Evolutionary conservation across 2,329 filamentous ascomycete genomes (phyloP).

Genomic region (Cladosporium sp.): DNA sequence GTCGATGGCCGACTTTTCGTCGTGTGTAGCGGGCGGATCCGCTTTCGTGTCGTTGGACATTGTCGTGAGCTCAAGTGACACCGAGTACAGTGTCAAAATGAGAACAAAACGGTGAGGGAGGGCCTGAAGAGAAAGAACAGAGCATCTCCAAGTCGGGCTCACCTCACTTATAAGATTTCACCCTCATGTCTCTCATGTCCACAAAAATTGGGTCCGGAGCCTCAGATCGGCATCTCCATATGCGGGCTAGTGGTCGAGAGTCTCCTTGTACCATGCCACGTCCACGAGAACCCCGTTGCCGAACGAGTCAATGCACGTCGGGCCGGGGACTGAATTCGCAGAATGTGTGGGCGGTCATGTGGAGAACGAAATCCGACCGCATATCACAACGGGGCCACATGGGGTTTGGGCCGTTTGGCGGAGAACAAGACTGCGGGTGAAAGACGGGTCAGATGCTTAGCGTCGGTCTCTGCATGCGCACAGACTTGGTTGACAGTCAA

Average conservation of each 20-base stretch:
- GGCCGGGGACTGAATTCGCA: background rate
- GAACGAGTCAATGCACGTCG: too few relatives aligned
- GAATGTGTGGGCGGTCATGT: background rate
- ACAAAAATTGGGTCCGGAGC: background rate
- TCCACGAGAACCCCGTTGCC: too few relatives aligned
- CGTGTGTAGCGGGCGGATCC: conserved; percentile 1
- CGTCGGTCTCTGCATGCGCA: background rate
- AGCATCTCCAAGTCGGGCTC: background rate
- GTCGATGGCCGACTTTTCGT: conserved; percentile 4
- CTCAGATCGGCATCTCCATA: conserved; percentile 5
- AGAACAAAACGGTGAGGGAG: background rate
- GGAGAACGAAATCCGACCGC: background rate
- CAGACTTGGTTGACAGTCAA: too few relatives aligned
- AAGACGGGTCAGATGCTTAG: conserved; percentile 7
- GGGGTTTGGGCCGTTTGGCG: conserved; percentile 4
- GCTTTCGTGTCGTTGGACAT: conserved; percentile 9
- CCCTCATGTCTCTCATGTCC: background rate
- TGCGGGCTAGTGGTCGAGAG: background rate
- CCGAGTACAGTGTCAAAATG: conserved; percentile 4
- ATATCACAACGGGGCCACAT: conserved; percentile 8
- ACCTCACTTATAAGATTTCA: background rate
- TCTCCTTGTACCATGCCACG: too few relatives aligned
- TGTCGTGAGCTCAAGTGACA: background rate
- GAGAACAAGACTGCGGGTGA: conserved; percentile 4
- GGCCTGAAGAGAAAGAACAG: background rate